Conservation (phyloP, 2,329 filamentous ascomycete species). For the Clarireedia paspali region DNA sequence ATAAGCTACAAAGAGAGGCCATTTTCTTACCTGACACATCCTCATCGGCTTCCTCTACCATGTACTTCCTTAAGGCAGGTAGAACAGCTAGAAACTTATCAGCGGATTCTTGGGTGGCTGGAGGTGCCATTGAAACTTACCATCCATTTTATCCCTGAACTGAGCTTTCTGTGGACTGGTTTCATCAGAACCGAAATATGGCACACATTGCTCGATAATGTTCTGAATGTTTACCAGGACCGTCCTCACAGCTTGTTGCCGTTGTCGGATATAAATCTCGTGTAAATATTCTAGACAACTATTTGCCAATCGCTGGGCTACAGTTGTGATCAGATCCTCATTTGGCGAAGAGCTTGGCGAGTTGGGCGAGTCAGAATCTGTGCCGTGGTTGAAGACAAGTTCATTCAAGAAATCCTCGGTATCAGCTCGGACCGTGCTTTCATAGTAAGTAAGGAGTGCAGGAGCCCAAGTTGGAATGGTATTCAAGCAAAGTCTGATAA, state of each 20-base stretch:
- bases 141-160: slow-evolving; percentile 13
- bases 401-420: slow-evolving; percentile 29
- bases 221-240: slow-evolving; percentile 21
- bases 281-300: slow-evolving; percentile 26
- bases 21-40: slow-evolving; percentile 32
- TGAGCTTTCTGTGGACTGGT: slow-evolving; percentile 10
- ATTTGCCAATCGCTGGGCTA: slow-evolving; percentile 22
- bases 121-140: slow-evolving; percentile 15
- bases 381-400: slow-evolving; percentile 15
- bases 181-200: slow-evolving; percentile 21
- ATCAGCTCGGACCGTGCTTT: slow-evolving; percentile 36
- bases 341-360: slow-evolving; percentile 1
- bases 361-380: slow-evolving; percentile 11
- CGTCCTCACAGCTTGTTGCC: slow-evolving; percentile 23
- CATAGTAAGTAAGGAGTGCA: slow-evolving; percentile 42
- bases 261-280: slow-evolving; percentile 23
- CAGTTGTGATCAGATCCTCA: slow-evolving; percentile 3
- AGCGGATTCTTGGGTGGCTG: not conserved
- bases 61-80: slow-evolving; percentile 23
- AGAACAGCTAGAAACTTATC: slow-evolving; percentile 22
- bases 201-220: slow-evolving; percentile 20
- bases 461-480: slow-evolving; percentile 43
- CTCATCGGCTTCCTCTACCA: slow-evolving; percentile 32
- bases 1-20: not conserved
- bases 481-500: slow-evolving; percentile 32